A percentile compares a stretch with the other conserved stretches of the same genome.
These are phyloP conservation scores for Galerina marginata DNA, from an alignment of 768 basidiomycete genomes.

Conservation along the genomic window DNA sequence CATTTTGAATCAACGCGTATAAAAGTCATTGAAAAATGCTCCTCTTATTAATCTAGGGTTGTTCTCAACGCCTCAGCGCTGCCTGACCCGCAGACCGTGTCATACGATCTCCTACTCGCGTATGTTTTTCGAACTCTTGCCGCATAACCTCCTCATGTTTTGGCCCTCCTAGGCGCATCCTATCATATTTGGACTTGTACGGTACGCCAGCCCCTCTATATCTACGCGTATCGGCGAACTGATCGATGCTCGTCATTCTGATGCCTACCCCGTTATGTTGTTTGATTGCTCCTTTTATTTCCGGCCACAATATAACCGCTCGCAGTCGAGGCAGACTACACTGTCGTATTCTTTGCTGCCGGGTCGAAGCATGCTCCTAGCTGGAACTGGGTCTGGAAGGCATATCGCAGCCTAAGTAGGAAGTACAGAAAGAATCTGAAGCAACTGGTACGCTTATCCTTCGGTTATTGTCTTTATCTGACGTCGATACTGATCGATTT, in stretches of 20 bases:
- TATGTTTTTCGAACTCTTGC: conserved; percentile 42
- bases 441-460: conserved; percentile 59
- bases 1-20: conserved; percentile 13
- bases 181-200: conserved; percentile 82
- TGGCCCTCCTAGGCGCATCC: conserved; percentile 59
- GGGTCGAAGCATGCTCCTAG: conserved; percentile 75
- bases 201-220: conserved; percentile 46
- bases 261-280: not conserved
- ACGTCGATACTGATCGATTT: conserved; percentile 1
- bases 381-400: conserved; percentile 94
- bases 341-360: conserved; percentile 86
- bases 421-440: conserved; percentile 92
- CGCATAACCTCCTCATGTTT: conserved; percentile 14
- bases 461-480: not conserved
- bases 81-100: conserved; percentile 77
- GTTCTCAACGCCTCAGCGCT: conserved; percentile 83
- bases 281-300: not conserved
- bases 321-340: conserved; percentile 87
- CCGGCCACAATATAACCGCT: no score
- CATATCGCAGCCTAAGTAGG: conserved; percentile 77
- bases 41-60: conserved; percentile 55
- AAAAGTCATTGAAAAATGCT: not conserved
- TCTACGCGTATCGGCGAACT: not conserved
- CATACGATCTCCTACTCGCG: conserved; percentile 79
- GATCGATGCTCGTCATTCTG: not conserved